A percentile compares a stretch with the other conserved stretches of the same genome.
Conservation (phyloP, 352 stramenopile genomes). For the Pythium folliculosum region DNA sequence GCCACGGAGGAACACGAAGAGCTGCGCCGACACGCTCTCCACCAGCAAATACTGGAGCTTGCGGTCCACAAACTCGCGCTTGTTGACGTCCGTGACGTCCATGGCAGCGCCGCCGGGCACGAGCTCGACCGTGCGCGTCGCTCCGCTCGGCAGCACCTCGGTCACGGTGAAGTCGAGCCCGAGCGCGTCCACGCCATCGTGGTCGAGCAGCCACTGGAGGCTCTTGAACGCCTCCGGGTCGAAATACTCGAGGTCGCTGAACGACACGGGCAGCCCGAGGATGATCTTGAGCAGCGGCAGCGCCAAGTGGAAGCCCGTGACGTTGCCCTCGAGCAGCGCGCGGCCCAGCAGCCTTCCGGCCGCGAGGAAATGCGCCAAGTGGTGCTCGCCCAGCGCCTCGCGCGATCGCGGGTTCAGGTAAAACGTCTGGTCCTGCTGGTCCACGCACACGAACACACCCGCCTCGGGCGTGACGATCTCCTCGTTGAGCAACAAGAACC, state of each 20-base stretch:
- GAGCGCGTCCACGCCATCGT: constrained; percentile 25
- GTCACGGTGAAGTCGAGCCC: constrained; percentile 64
- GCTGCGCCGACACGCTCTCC: constrained; percentile 52
- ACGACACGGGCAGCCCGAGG: constrained; percentile 86
- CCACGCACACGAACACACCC: constrained; percentile 32
- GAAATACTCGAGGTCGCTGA: constrained; percentile 85
- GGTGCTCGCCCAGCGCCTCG: constrained; percentile 25
- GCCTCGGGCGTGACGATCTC: constrained; percentile 26
- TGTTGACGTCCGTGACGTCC: constrained; percentile 94
- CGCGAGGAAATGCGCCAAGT: constrained; percentile 31
- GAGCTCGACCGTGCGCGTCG: constrained; percentile 47
- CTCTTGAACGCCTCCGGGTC: constrained; percentile 35
- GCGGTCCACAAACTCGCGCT: constrained; percentile 91
- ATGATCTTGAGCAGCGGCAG: constrained; percentile 94
- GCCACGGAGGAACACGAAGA: constrained; percentile 82
- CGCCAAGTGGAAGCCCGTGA: constrained; percentile 89
- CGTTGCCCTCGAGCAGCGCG: constrained; percentile 66
- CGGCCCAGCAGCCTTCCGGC: constrained; percentile 32
- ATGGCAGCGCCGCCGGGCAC: constrained; percentile 39
- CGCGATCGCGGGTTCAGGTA: constrained; percentile 38
- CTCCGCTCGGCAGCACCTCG: constrained; percentile 32
- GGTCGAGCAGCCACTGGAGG: constrained; percentile 33
- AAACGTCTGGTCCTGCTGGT: constrained; percentile 34
- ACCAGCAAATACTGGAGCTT: constrained; percentile 64
- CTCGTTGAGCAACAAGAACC: constrained; percentile 52